Evolutionary conservation across 495 filamentous ascomycete species (phyloP).

Genomic region (Talaromyces trachyspermus): DNA sequence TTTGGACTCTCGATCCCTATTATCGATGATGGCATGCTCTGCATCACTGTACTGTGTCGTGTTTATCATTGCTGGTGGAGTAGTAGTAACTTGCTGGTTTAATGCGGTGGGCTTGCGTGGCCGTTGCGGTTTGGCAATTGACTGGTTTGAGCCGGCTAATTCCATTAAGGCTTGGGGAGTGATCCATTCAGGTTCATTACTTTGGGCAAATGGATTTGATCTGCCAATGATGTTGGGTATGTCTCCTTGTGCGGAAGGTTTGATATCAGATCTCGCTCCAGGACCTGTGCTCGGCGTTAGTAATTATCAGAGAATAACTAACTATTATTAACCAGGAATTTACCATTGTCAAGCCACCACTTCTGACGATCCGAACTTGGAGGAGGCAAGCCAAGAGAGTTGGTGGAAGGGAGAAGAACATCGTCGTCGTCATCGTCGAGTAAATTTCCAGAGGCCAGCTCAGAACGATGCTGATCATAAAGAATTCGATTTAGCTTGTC

Average conservation of each 20-base stretch:
- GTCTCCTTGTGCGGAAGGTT: conserved; percentile 51
- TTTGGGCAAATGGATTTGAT: conserved; percentile 71
- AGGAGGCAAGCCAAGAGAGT: conserved; percentile 74
- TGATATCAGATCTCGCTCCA: conserved; percentile 63
- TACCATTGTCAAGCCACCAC: conserved; percentile 91
- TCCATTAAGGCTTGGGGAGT: conserved; percentile 7
- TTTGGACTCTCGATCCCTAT: background rate
- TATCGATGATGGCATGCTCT: background rate
- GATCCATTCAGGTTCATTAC: conserved; percentile 73
- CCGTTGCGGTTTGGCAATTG: background rate
- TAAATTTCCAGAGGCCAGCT: conserved; percentile 43
- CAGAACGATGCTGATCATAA: conserved; percentile 58
- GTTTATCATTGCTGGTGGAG: background rate
- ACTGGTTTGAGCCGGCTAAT: background rate
- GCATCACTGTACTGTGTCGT: background rate
- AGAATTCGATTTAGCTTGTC: conserved; percentile 62
- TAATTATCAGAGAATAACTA: background rate
- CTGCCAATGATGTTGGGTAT: conserved; percentile 64
- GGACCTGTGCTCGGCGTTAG: conserved; percentile 40
- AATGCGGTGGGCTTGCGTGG: conserved; percentile 1
- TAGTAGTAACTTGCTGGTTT: background rate
- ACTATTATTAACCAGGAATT: conserved; percentile 10
- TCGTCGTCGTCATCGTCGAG: conserved; percentile 68
- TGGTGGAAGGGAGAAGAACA: conserved; percentile 61
- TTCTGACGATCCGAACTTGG: conserved; percentile 83